These are phyloP conservation scores for Puccinia horiana DNA, from an alignment of 1,284 basidiomycete genomes.

Conservation along the genomic window DNA sequence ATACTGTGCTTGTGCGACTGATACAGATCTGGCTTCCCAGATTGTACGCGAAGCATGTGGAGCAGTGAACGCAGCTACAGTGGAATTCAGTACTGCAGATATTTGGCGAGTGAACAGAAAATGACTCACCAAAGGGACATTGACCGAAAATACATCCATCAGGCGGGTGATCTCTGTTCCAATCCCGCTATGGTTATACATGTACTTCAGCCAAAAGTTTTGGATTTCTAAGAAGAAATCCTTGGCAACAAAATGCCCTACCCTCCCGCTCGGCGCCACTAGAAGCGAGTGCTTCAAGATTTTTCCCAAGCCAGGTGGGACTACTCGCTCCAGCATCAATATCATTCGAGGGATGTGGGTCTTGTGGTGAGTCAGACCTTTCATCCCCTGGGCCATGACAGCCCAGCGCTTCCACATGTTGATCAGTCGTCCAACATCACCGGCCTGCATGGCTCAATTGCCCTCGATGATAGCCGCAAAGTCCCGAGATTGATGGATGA, in stretches of 20 bases:
- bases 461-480: neutral
- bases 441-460: too few species aligned
- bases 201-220: slow-evolving; percentile 29
- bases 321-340: neutral
- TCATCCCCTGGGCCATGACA: slow-evolving; percentile 12
- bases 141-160: neutral
- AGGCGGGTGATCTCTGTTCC: neutral
- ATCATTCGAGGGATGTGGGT: slow-evolving; percentile 7
- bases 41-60: too few species aligned
- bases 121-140: slow-evolving; percentile 10
- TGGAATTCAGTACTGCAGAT: too few species aligned
- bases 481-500: neutral
- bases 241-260: slow-evolving; percentile 18
- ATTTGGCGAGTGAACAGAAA: too few species aligned
- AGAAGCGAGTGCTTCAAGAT: slow-evolving; percentile 14
- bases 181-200: slow-evolving; percentile 14
- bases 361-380: neutral
- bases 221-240: slow-evolving; percentile 37
- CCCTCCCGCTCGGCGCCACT: neutral
- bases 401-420: too few species aligned
- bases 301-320: slow-evolving; percentile 1
- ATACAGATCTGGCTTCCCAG: too few species aligned
- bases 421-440: too few species aligned
- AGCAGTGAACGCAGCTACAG: too few species aligned
- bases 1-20: too few species aligned